Evolutionary conservation across 352 stramenopile genomes (phyloP), one percentile per base, ranked within the genome.

Genomic region (Globisporangium yorkense): DNA sequence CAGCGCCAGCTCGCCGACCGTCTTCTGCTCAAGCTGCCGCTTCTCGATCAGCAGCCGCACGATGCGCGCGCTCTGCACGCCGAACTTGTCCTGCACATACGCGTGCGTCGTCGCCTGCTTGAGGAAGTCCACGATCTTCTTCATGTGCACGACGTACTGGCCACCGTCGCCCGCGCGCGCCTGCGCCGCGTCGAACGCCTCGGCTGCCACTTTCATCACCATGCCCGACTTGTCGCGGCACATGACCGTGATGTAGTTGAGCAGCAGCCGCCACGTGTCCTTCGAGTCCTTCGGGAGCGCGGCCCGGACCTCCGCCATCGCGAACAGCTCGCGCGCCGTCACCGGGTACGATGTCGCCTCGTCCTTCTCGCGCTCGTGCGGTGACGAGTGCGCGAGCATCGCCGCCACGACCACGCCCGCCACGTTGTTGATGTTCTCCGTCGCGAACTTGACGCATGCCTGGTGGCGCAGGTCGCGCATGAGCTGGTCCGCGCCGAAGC

Each of bases 181-280:
- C 50, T 86, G 68, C 13, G 74, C 79, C 27, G 78, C 56, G 57
- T 93, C 78, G 54, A 91, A 89, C 45, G 70, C 56, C 56, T 96
- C 84, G 33, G 81, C 62, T 21, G 77, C 74, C 3, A 87, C 77
- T 62, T 94, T 94, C 65, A 89, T 85, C 49, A 96, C 67, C 86
- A 96, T 96, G 16, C 84, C 86, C 9, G 84, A 93, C 68, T 92
- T 91, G 71, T 96, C 83, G 43, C 83, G 83, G 56, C 84, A 94
- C 86, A 96, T 96, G 62, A 92, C 83, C 54, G 81, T 88, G 56
- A 96, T 82, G 73, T 93, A 96, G 61, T 94, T 94, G 29, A 96
- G 75, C 50, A 96, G 57, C 52, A 94, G 63, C 0, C 82, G 79
- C 84, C 84, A 96, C 53, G 82, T 85, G 57, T 94, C 85, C 52